Evolutionary conservation across 2,329 filamentous ascomycete species (phyloP).

Genomic region (Periconia macrospinosa): DNA sequence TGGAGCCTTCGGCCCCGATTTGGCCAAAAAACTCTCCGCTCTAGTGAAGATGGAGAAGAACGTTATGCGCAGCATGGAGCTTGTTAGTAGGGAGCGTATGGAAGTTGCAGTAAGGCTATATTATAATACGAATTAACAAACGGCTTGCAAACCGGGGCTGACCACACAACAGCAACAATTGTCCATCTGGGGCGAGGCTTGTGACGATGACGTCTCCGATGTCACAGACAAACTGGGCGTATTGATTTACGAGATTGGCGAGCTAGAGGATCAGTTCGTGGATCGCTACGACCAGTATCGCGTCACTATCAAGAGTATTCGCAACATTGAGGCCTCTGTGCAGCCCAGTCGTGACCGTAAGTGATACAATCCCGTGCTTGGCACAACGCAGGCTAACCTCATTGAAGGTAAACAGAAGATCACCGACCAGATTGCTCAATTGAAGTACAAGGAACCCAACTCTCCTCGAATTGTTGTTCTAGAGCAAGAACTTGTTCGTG

Average conservation of each 20-base stretch:
- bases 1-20: slow-evolving; percentile 79
- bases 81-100: slow-evolving; percentile 94
- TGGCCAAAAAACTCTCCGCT: slow-evolving; percentile 96
- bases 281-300: slow-evolving; percentile 99
- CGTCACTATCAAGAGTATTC: slow-evolving; percentile 98
- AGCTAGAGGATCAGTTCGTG: slow-evolving; percentile 97
- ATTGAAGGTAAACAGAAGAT: slow-evolving; percentile 93
- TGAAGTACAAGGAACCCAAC: slow-evolving; percentile 99
- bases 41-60: slow-evolving; percentile 99
- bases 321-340: slow-evolving; percentile 97
- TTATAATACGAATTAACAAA: no score
- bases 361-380: slow-evolving; percentile 37
- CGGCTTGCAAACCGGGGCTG: slow-evolving; percentile 14
- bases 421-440: slow-evolving; percentile 95
- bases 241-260: slow-evolving; percentile 95
- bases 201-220: slow-evolving; percentile 97
- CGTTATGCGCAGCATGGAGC: slow-evolving; percentile 97
- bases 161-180: slow-evolving; percentile 79
- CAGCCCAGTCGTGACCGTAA: slow-evolving; percentile 95
- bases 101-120: slow-evolving; percentile 81
- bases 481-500: slow-evolving; percentile 96
- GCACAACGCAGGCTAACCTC: slow-evolving; percentile 5
- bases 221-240: slow-evolving; percentile 99
- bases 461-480: slow-evolving; percentile 96
- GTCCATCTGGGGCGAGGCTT: slow-evolving; percentile 93